Evolutionary conservation across 768 basidiomycete species (phyloP), one percentile per base, ranked within the genome.

Genomic region (Mycena belliarum): DNA sequence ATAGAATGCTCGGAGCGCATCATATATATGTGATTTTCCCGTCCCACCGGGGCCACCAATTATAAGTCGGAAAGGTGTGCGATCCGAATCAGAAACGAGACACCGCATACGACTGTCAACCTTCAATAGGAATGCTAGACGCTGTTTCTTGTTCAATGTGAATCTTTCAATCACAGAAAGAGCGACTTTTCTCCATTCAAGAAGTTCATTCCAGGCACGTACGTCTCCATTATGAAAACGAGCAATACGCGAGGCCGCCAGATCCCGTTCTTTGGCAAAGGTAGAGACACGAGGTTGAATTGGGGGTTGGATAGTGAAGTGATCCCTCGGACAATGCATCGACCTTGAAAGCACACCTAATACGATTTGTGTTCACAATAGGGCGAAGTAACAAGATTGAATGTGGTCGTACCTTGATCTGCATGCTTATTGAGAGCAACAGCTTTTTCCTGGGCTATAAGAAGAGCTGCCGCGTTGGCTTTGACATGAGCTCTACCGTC

Each of bases 11-110:
- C 37, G 46, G 20, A 56, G 29, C 1, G 65, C 66, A 14, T 66
- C 52, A 29, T 65, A 62, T 24, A 66, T 21, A 28, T 60, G 63
- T 1, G 66, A 66, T 44, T 68, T 68, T 16, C 66, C 66, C 21
- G 66, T 51, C 15, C 66, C 66, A 18, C 66, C 66, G 24, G 66
- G 61, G 18, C 66, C 65, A 28, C 35, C 52, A 29, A 68, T 35
- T 15, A 66, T 53, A n/a, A 68, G 20, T 5, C 60, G 60, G 18
- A 66, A 57, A 3, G 66, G 66, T 25, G 21, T 50, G 14, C 29
- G 33, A 25, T 35, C 21, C n/a, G 48, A 29, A 25, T 43, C 33
- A 4, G 41, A 42, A 6, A 52, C 8, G 18, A 25, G 21, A 23
- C 15, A 26, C 45, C 54, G 21, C 55, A 48, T 41, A 24, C 55